A percentile compares a stretch with the other conserved stretches of the same genome.
phyloP scores from a whole-genome alignment of 78 protist species.

The Dictyostelium citrinum region DNA sequence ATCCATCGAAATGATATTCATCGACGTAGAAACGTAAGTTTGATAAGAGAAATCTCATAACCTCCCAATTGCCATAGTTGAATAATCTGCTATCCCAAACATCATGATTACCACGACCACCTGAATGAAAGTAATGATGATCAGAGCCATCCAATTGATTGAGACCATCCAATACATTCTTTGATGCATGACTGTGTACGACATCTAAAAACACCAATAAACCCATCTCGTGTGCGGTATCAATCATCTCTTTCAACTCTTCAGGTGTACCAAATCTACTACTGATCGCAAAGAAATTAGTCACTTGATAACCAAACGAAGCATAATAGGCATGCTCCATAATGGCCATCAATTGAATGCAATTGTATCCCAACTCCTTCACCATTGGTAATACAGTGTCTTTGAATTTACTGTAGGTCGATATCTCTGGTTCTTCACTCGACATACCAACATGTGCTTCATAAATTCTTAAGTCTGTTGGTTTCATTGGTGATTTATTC shows the following conservation, averaged over 20 bases:
- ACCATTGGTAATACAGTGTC: constrained; percentile 49
- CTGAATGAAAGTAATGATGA: constrained; percentile 92
- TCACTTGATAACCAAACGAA: constrained; percentile 94
- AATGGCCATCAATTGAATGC: constrained; percentile 96
- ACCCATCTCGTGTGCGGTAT: constrained; percentile 89
- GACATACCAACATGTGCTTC: constrained; percentile 97
- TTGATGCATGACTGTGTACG: constrained; percentile 91
- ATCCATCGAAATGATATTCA: constrained; percentile 95
- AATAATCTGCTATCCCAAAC: constrained; percentile 96
- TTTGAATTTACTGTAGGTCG: constrained; percentile 72
- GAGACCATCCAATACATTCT: constrained; percentile 92
- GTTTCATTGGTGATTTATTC: constrained; percentile 69
- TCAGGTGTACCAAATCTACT: constrained; percentile 85
- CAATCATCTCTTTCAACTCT: constrained; percentile 91
- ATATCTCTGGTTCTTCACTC: constrained; percentile 78
- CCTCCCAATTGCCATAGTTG: constrained; percentile 92
- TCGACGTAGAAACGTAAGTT: constrained; percentile 86
- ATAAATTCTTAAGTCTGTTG: constrained; percentile 86
- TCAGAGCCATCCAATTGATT: constrained; percentile 91
- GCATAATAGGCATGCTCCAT: constrained; percentile 98
- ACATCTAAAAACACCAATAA: constrained; percentile 93
- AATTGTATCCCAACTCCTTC: constrained; percentile 87
- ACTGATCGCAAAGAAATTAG: constrained; percentile 86
- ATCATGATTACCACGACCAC: constrained; percentile 85
- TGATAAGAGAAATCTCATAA: constrained; percentile 93